These are phyloP conservation scores for Craspedostauros australis DNA, from an alignment of 108 stramenopile genomes.

Conservation along the genomic window DNA sequence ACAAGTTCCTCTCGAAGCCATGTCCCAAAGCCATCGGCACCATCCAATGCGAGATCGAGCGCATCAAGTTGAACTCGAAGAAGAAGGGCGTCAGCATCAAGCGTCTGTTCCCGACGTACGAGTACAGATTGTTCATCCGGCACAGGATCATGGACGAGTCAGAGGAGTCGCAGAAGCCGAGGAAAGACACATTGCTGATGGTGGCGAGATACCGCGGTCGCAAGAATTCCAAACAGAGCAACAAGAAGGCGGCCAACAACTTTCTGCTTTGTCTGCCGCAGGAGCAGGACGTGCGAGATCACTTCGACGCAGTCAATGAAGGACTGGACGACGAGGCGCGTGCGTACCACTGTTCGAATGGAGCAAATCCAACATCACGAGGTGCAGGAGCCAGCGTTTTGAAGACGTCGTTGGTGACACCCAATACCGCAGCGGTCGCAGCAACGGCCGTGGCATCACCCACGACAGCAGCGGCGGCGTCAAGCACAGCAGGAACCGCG, in stretches of 20 bases:
- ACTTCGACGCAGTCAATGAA: conserved; percentile 47
- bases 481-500: not conserved
- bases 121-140: conserved; percentile 77
- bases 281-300: conserved; percentile 56
- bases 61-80: conserved; percentile 49
- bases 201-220: conserved; percentile 65
- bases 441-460: not conserved
- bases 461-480: no score
- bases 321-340: not conserved
- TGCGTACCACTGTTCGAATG: conserved; percentile 1
- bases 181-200: conserved; percentile 65
- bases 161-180: conserved; percentile 12
- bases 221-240: conserved; percentile 15
- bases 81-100: conserved; percentile 57
- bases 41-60: conserved; percentile 80
- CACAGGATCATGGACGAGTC: conserved; percentile 31
- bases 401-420: not conserved
- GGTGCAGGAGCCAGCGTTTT: no score
- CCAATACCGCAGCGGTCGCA: not conserved
- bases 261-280: conserved; percentile 67
- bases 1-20: conserved; percentile 65
- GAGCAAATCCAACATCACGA: conserved; percentile 12
- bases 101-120: conserved; percentile 73
- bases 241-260: conserved; percentile 69
- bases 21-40: conserved; percentile 76